Evolutionary conservation across 371 early-diverging fungal species (phyloP).

Genomic region (Mortierella sp.): DNA sequence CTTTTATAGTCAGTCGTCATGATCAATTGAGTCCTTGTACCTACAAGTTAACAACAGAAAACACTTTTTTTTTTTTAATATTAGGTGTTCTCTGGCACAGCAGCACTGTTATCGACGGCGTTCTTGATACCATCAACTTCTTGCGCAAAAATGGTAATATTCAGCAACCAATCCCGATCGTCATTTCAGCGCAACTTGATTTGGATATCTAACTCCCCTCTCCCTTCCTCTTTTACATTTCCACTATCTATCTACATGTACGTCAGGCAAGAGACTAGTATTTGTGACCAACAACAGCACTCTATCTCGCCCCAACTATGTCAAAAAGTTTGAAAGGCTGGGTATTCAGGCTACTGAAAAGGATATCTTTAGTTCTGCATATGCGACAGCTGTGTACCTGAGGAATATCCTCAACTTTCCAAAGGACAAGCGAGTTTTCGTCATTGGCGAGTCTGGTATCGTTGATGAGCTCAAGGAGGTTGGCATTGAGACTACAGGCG

Average conservation of each 20-base stretch:
- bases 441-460: conserved; percentile 93
- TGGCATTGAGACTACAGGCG: conserved; percentile 75
- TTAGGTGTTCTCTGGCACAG: conserved; percentile 96
- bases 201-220: neutral
- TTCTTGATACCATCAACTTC: conserved; percentile 75
- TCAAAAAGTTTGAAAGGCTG: conserved; percentile 83
- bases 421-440: conserved; percentile 87
- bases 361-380: conserved; percentile 96
- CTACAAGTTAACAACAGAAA: neutral
- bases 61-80: neutral
- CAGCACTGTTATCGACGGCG: conserved; percentile 72
- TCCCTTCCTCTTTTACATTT: neutral
- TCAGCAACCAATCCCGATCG: neutral
- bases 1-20: neutral
- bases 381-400: conserved; percentile 94
- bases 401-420: conserved; percentile 84
- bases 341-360: conserved; percentile 85
- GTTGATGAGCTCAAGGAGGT: conserved; percentile 84
- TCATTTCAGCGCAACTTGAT: neutral
- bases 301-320: conserved; percentile 84
- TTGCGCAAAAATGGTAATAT: conserved; percentile 76
- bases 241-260: neutral
- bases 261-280: conserved; percentile 84
- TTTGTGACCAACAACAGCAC: conserved; percentile 98
- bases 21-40: neutral